Evolutionary conservation across 2,329 filamentous ascomycete genomes (phyloP), one percentile per base, ranked within the genome.

Genomic region (Cladobotryum mycophilum): DNA sequence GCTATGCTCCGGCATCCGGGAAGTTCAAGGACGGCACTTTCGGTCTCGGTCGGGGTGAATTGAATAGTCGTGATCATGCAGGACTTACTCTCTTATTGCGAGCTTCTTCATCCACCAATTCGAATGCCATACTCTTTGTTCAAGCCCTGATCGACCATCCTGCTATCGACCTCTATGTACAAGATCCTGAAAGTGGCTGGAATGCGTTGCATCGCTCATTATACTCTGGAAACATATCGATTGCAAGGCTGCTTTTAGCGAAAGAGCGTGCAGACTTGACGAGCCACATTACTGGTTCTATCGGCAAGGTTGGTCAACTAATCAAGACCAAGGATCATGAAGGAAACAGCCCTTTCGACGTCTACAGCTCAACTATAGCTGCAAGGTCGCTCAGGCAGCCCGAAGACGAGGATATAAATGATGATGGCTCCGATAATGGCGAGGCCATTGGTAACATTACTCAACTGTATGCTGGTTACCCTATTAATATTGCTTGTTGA

Each of bases 271-370:
- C 78, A 36, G 82, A 90, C 48, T 61, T 78, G 57, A 75, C 70
- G 3, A 76, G 82, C 40, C 83, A 84, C 55, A 80, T 81, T 6
- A 73, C 78, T 15, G 77, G 76, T 20, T 78, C 76, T 13, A 74
- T 80, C 15, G 76, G 81, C 57, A 82, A 82, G 60, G 80, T 84
- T 33, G 84, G 85, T 9, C 85, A 85, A 25, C 72, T 97, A 40
- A 91, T 96, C 62, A 96, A 95, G 71, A 89, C 93, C 47, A 99
- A 97, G 67, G 93, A 99, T 62, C 84, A 88, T 52, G 93, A 97
- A 69, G 92, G 92, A 9, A 90, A 95, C 63, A 95, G 90, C 58
- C 92, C 93, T 0, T 92, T 97, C 58, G 93, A 97, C 65, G 72
- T 99, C 11, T 97, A 95, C 61, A 87, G 89, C 55, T 83, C 88